Percentiles rank a stretch among this genome's conserved stretches.
Evolutionary conservation across 2,329 filamentous ascomycete genomes (phyloP).

Genomic region (Colletotrichum trifolii): DNA sequence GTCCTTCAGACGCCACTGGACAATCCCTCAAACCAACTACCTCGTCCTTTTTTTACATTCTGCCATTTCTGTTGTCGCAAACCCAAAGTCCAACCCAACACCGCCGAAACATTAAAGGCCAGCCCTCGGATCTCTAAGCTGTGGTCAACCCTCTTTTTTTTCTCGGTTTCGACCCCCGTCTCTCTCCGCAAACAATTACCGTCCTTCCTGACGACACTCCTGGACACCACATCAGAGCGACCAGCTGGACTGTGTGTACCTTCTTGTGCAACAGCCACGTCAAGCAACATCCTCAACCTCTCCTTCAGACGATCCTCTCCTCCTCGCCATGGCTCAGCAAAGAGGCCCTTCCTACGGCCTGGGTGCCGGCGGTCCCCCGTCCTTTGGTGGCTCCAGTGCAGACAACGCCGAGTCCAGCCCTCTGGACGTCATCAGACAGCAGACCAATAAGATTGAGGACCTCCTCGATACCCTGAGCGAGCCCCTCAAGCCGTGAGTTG

Average conservation of each 20-base stretch:
- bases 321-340: slow-evolving; percentile 38
- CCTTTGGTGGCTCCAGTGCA: slow-evolving; percentile 34
- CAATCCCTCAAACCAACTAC: slow-evolving; percentile 16
- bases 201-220: slow-evolving; percentile 12
- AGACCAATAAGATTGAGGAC: slow-evolving; percentile 99
- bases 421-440: slow-evolving; percentile 88
- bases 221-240: slow-evolving; percentile 17
- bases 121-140: slow-evolving; percentile 33
- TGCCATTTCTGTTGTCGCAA: slow-evolving; percentile 18
- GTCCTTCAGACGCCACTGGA: slow-evolving; percentile 22
- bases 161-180: slow-evolving; percentile 15
- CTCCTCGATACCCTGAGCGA: slow-evolving; percentile 87
- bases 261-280: slow-evolving; percentile 33
- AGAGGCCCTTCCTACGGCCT: slow-evolving; percentile 38
- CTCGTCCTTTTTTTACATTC: background rate
- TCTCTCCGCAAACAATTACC: slow-evolving; percentile 22
- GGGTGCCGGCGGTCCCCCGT: slow-evolving; percentile 35
- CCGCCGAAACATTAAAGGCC: slow-evolving; percentile 28
- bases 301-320: slow-evolving; percentile 6
- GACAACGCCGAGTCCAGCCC: slow-evolving; percentile 70
- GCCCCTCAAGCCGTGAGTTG: slow-evolving; percentile 90
- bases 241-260: slow-evolving; percentile 36
- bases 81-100: slow-evolving; percentile 11
- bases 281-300: slow-evolving; percentile 8
- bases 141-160: slow-evolving; percentile 30